Conservation (phyloP, 208 protist species). For the Naegleria lovaniensis region DNA sequence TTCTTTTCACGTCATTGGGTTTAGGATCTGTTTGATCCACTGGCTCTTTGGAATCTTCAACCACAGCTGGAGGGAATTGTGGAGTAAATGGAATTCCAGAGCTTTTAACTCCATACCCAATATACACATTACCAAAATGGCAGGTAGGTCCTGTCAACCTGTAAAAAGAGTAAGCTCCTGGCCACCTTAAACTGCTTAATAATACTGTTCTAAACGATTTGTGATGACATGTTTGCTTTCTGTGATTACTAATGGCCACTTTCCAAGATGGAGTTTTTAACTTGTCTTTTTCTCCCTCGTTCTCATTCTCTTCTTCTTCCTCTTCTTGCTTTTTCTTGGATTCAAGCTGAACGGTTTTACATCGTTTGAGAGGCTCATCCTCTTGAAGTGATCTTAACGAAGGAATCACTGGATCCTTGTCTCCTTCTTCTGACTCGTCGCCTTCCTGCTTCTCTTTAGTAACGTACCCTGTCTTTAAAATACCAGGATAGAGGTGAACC, state of each 20-base stretch:
- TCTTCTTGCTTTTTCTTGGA: neutral
- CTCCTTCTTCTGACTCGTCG: neutral
- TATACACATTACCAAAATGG: conserved; percentile 35
- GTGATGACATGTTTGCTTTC: neutral
- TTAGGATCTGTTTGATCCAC: conserved; percentile 33
- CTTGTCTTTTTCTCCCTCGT: neutral
- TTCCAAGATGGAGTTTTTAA: neutral
- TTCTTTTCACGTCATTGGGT: conserved; percentile 34
- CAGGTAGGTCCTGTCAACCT: neutral
- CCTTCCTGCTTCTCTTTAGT: neutral
- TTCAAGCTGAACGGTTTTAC: neutral
- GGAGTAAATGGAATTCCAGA: conserved; percentile 35
- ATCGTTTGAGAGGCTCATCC: neutral
- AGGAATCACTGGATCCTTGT: neutral
- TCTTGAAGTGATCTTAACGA: neutral
- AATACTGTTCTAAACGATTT: neutral
- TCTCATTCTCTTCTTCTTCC: neutral
- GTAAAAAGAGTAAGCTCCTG: neutral
- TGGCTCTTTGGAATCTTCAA: conserved; percentile 35
- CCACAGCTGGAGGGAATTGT: conserved; percentile 29
- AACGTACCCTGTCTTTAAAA: neutral
- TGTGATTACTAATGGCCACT: neutral
- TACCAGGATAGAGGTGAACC: neutral
- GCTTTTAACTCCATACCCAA: conserved; percentile 42
- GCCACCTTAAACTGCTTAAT: neutral